Evolutionary conservation across 2,329 filamentous ascomycete genomes (phyloP).

Genomic region (Plectosphaerella sp.): DNA sequence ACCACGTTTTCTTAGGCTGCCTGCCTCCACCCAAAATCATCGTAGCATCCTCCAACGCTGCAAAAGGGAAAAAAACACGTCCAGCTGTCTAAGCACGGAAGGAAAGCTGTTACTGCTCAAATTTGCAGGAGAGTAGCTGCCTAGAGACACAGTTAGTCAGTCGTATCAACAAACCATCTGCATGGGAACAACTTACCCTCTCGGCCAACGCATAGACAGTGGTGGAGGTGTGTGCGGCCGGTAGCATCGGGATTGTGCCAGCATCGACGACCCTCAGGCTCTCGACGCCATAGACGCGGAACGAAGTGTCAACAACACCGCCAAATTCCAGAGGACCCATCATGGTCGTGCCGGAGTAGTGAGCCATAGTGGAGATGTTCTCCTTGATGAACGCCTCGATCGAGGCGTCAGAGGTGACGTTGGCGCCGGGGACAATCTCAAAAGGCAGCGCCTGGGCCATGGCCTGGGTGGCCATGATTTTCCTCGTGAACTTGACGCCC

Average conservation of each 20-base stretch:
- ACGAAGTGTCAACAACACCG: conserved; percentile 24
- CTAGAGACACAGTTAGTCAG: too few species aligned
- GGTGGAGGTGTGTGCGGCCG: conserved; percentile 22
- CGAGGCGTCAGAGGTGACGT: conserved; percentile 6
- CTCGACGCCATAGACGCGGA: conserved; percentile 23
- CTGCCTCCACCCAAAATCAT: too few species aligned
- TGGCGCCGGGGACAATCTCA: conserved; percentile 8
- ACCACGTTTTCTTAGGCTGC: too few species aligned
- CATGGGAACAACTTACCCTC: conserved; percentile 11
- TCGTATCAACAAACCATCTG: too few species aligned
- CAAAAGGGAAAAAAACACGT: too few species aligned
- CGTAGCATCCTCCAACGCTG: too few species aligned
- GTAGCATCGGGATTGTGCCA: conserved; percentile 22
- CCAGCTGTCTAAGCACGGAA: too few species aligned
- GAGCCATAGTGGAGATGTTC: conserved; percentile 12
- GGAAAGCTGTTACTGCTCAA: too few species aligned
- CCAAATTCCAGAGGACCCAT: conserved; percentile 39
- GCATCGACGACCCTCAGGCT: conserved; percentile 22
- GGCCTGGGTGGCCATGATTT: conserved; percentile 15
- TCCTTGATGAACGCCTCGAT: conserved; percentile 7
- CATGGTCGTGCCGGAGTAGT: conserved; percentile 42
- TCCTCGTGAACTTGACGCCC: conserved; percentile 26
- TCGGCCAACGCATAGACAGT: conserved; percentile 31
- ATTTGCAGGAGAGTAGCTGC: too few species aligned
- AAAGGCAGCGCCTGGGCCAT: conserved; percentile 3